Conservation (phyloP, 2,329 filamentous ascomycete species). For the Pseudocercospora fuligena region DNA sequence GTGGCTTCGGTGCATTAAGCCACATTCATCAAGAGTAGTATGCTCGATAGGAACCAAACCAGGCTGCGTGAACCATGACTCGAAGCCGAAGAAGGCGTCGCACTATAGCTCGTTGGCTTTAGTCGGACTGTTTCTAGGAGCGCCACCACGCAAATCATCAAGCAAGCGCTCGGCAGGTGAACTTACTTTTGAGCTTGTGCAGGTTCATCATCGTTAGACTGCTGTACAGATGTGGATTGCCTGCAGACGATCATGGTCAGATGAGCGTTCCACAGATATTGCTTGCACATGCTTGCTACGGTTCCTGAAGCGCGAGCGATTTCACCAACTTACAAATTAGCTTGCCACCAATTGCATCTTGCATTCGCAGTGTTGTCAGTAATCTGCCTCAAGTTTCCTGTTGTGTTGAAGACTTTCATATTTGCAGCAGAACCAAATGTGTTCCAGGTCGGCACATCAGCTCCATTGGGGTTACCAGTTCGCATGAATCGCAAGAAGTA, state of each 20-base stretch:
- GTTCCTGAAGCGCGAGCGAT: background rate
- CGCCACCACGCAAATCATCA: background rate
- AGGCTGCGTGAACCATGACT: background rate
- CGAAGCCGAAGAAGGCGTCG: background rate
- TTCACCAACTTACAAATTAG: background rate
- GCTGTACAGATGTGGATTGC: background rate
- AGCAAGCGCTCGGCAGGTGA: background rate
- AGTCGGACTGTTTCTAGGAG: background rate
- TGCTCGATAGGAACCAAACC: background rate
- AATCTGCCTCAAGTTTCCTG: conserved; percentile 34
- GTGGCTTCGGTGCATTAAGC: background rate
- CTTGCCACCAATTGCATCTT: conserved; percentile 61
- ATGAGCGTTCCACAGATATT: background rate
- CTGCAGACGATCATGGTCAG: background rate
- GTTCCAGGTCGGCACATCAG: conserved; percentile 51
- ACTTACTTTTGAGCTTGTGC: background rate
- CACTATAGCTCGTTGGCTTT: background rate
- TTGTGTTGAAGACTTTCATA: conserved; percentile 48
- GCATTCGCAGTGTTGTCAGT: conserved; percentile 53
- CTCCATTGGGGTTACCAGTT: conserved; percentile 44
- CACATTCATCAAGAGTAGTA: background rate
- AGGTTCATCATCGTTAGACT: background rate
- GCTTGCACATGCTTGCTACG: conserved; percentile 2
- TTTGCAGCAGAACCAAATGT: conserved; percentile 52
- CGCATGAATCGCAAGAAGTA: conserved; percentile 52